Evolutionary conservation across 495 filamentous ascomycete species (phyloP), one percentile per base, ranked within the genome.

Genomic region (Talaromyces nanjingensis): DNA sequence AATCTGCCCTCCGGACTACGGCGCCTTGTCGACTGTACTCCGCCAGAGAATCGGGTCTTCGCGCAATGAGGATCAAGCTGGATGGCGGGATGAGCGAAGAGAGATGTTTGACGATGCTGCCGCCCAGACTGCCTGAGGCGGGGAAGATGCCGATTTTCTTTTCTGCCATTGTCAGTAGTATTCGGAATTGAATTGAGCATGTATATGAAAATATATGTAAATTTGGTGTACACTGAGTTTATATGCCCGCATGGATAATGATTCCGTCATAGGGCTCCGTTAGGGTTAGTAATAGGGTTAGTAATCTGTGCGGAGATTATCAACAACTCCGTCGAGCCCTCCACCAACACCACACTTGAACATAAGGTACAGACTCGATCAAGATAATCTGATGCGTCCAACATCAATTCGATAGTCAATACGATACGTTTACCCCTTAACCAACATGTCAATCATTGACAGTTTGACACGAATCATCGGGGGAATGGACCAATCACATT

Each of bases 91-190:
- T 69, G 6, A 74, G 71, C 8, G 70, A 70, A 2, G 73, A 47
- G 3, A 84, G 73, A 65, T 83, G 79, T 18, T 71, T 74, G 69
- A 77, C 69, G 54, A 76, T 78, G 72, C 79, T 82, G 34, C 66
- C 62, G 42, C 79, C 82, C 0, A 84, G 73, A 3, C 69, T 77
- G 5, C 82, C 82, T 2, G 80, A 73, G 9, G 81, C 80, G 24
- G 82, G 82, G 71, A 84, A 84, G 63, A 84, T 71, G 62, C 77
- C 77, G 57, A 77, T 75, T 70, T 72, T 78, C 22, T 42, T 37
- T 37, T 60, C 59, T 60, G 37, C 22, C 25, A 27, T 60, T 55
- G 52, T 27, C 14, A 33, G 5, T 49, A 2, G 0, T 31, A 1
- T 0, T 31, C 7, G 1, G 11, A 9, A 53, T 53, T 53, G 49